Base-by-base conservation (phyloP, 2,329 filamentous ascomycete species). In the Trichoderma arundinaceum region DNA sequence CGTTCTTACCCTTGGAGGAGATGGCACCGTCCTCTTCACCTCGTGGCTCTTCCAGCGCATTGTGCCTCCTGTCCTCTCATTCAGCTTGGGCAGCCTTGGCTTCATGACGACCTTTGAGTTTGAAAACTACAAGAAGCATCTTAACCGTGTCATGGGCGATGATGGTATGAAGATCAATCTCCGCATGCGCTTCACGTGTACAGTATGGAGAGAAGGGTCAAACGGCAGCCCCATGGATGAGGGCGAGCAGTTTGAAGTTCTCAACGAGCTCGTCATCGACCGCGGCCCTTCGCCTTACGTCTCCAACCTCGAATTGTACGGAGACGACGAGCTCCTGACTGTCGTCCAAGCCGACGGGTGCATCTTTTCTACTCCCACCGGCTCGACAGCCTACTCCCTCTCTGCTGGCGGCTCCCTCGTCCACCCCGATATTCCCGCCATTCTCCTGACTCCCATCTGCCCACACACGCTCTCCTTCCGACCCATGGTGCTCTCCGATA, bases 131-230 rank as follows among this genome's bases (percentile, higher is more conserved):
- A 93, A 92, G 78, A 84, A 91, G 66, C 92, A 96, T 73, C 85
- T 99, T 39, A 90, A 92, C 78, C 89, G 88, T 62, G 87, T 98
- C 71, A 96, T 99, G 93, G 93, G 93, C 67, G 92, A 96, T 65
- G 88, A 91, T 1, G 95, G 95, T 64, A 98, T 99, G 94, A 90
- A 94, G 62, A 94, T 98, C 67, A 98, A 97, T 74, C 83, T 99
- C 71, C 92, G 95, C 71, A 99, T 99, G 95, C 91, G 95, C 68
- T 99, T 99, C 78, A 99, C 95, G 15, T 98, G 94, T 80, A 98
- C 95, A 0, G 94, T 99, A 8, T 97, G 94, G 81, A 90, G 94
- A 51, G 85, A 90, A 70, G 87, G 63, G 6, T 62, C 63, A 17
- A 58, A 58, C 7, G 63, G 51, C 28, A 60, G 85, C 35, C 87